Conservation (phyloP, 2,329 filamentous ascomycete genomes). For the Penicillium sp. region DNA sequence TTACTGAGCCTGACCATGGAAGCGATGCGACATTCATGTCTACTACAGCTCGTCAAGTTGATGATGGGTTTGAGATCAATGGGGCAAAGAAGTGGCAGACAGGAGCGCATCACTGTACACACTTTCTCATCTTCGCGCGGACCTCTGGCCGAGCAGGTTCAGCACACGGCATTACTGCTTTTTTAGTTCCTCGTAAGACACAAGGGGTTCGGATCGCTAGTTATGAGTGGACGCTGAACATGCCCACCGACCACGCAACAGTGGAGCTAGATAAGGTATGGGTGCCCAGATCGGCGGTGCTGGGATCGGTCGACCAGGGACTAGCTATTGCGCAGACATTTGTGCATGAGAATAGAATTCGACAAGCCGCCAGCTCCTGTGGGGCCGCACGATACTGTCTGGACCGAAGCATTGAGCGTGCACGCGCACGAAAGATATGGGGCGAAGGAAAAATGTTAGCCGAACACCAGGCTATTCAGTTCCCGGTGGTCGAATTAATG, state of each 20-base stretch:
- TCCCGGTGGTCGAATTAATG: constrained; percentile 61
- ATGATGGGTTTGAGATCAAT: constrained; percentile 49
- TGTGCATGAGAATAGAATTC: constrained; percentile 64
- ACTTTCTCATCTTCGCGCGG: constrained; percentile 62
- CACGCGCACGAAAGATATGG: constrained; percentile 48
- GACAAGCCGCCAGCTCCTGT: constrained; percentile 58
- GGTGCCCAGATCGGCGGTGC: constrained; percentile 53
- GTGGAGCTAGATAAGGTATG: constrained; percentile 58
- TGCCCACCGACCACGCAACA: constrained; percentile 66
- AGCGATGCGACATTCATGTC: constrained; percentile 64
- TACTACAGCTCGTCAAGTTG: constrained; percentile 51
- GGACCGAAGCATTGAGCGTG: constrained; percentile 57
- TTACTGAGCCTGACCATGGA: constrained; percentile 62
- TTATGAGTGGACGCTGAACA: constrained; percentile 66
- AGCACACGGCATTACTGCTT: constrained; percentile 59
- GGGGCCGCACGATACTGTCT: constrained; percentile 59
- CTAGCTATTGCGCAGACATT: constrained; percentile 64
- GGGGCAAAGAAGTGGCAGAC: constrained; percentile 67
- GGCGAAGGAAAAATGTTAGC: constrained; percentile 25
- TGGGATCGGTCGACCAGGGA: constrained; percentile 55
- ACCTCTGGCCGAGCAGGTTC: constrained; percentile 56
- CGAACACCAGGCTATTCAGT: constrained; percentile 63
- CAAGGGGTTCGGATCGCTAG: constrained; percentile 55
- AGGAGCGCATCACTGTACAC: constrained; percentile 61
- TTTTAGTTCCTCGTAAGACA: constrained; percentile 56